Base-by-base conservation (phyloP, 1,139 yeast genomes). In the Pichia sp. region DNA sequence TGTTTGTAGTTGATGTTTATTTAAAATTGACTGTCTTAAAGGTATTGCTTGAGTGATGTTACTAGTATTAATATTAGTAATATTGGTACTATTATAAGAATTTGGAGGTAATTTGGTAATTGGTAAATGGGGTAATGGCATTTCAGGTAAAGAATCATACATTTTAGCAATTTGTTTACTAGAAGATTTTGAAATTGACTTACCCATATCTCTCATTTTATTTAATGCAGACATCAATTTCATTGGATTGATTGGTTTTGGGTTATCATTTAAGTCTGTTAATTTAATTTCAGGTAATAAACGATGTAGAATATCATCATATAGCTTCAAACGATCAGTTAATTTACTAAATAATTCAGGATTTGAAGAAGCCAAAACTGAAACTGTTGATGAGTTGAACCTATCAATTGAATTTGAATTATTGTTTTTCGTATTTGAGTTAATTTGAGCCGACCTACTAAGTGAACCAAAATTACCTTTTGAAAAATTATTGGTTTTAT, bases 211-310 rank as follows among this genome's bases (percentile, higher is more conserved):
- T 37, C 57, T 51, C 34, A 59, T 9, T 31, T 53, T 55, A 45
- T 56, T 58, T 34, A 60, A 47, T 6, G 62, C 61, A 6, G 61
- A 49, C 48, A 58, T 49, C 37, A 60, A 49, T 45, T 55, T 57
- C 55, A 56, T 53, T 31, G 63, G 62, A 40, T 60, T 60, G 16
- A 60, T 58, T 0, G 63, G 63, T 41, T 54, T 54, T 1, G 62
- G 62, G 35, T 57, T 58, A 41, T 60, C 63, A 40, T 59, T 56
- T 41, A 57, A 47, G 37, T 59, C 62, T 2, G 63, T 59, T 32
- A 58, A 43, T 39, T 60, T 60, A 29, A 59, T 51, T 38, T 60
- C 61, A 2, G 65, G 65, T 25, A 61, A 34, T 11, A 61, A 44
- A 24, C 57, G 43, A 31, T 59, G 62, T 37, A 61, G 43, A 9